Evolutionary conservation across 2,329 filamentous ascomycete species (phyloP).

Genomic region (Colletotrichum agaves): DNA sequence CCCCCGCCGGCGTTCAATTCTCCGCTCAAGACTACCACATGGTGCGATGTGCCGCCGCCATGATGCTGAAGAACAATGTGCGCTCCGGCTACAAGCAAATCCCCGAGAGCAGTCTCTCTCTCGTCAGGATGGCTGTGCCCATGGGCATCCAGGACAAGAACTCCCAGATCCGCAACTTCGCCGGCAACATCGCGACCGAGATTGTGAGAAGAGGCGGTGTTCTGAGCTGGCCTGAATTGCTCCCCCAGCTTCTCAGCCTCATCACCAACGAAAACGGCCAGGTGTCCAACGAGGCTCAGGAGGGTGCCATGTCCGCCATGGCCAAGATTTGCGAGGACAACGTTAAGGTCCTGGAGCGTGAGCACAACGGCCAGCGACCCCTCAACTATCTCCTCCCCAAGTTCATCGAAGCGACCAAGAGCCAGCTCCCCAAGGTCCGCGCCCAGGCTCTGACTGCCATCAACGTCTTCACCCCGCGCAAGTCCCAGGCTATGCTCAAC

Average conservation of each 20-base stretch:
- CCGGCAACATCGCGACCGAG: conserved; percentile 95
- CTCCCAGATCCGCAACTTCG: conserved; percentile 85
- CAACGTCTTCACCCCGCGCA: conserved; percentile 90
- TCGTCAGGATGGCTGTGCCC: conserved; percentile 84
- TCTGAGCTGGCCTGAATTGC: conserved; percentile 88
- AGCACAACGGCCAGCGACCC: conserved; percentile 89
- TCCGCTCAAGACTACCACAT: conserved; percentile 73
- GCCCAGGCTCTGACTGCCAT: conserved; percentile 83
- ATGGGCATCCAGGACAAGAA: conserved; percentile 84
- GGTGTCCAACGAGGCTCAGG: conserved; percentile 78
- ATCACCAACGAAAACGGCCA: conserved; percentile 78
- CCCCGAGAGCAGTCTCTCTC: conserved; percentile 75
- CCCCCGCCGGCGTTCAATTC: conserved; percentile 69
- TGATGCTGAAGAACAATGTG: conserved; percentile 97
- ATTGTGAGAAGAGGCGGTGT: conserved; percentile 86
- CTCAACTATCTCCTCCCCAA: conserved; percentile 91
- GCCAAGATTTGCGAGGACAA: conserved; percentile 98
- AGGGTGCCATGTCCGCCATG: conserved; percentile 93
- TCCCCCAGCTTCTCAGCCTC: conserved; percentile 83
- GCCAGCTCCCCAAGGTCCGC: conserved; percentile 79
- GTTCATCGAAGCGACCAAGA: conserved; percentile 86
- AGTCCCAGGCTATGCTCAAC: conserved; percentile 82
- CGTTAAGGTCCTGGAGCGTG: conserved; percentile 83
- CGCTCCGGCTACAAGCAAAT: conserved; percentile 80
- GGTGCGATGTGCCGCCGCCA: conserved; percentile 86